Conservation (phyloP, 805 yeast genomes). For the Tetrapisispora phaffii region DNA sequence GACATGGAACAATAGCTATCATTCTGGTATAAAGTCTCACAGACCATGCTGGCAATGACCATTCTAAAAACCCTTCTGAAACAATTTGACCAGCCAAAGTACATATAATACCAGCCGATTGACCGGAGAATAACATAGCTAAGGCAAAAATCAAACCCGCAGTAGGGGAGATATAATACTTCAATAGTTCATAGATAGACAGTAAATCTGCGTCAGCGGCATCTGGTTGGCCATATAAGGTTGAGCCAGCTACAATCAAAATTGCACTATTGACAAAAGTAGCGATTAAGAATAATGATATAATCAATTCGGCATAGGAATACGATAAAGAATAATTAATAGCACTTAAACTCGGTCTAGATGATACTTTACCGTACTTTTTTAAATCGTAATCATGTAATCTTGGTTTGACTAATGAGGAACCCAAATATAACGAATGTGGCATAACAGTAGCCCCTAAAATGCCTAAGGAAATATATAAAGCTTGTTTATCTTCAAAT, state of each 20-base stretch:
- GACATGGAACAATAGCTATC: conserved; percentile 80
- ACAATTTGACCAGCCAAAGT: conserved; percentile 92
- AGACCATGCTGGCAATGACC: conserved; percentile 75
- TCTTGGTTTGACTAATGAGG: conserved; percentile 81
- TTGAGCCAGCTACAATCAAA: conserved; percentile 84
- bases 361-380: conserved; percentile 39
- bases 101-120: conserved; percentile 89
- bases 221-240: conserved; percentile 54
- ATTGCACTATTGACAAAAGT: conserved; percentile 89
- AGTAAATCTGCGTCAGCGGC: conserved; percentile 73
- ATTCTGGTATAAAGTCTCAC: conserved; percentile 71
- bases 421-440: conserved; percentile 74
- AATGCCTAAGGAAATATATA: conserved; percentile 71
- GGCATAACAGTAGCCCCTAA: conserved; percentile 96
- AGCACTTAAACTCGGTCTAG: conserved; percentile 71
- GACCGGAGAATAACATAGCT: conserved; percentile 85
- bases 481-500: conserved; percentile 54
- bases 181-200: conserved; percentile 65
- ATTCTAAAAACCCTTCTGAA: conserved; percentile 75
- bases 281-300: conserved; percentile 78
- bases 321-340: conserved; percentile 69
- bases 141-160: conserved; percentile 86
- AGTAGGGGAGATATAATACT: conserved; percentile 62
- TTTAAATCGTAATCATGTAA: conserved; percentile 61
- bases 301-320: conserved; percentile 72